Base-by-base conservation (phyloP, 2,329 filamentous ascomycete species). In the Fusarium nanum region DNA sequence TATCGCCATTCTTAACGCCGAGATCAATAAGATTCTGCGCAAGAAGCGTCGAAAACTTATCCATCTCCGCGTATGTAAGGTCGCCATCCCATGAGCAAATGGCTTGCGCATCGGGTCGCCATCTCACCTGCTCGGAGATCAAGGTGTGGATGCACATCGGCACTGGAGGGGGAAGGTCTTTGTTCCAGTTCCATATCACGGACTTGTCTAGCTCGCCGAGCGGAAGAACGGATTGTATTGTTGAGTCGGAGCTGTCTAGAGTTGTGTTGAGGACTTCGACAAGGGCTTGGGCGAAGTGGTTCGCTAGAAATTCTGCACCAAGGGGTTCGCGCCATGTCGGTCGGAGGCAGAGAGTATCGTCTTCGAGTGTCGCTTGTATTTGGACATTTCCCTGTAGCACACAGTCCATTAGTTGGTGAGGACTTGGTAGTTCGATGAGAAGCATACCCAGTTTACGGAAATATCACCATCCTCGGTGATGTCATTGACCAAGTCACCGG, bases 11-110 rank as follows among this genome's bases (percentile, higher is more conserved):
- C 8, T 66, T 66, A 18, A 79, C 62, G 2, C 76, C 76, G 0
- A 74, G 52, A 6, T 47, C 50, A 13, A 65, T 34, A 2, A 77
- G 67, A 41, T 76, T 63, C 18, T 62, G 44, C 2, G 76, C 70
- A 7, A 76, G 62, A 0, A 57, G 48, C n/a, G 78, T 78, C 2
- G 75, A 74, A 4, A 65, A 52, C 6, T 34, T 50, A 4, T 75
- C 68, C 1, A 79, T 56, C 13, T 79, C 68, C 3, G 56, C 54
- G 42, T 78, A 79, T 2, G 75, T 77, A 6, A 78, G 63, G 14
- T 76, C 62, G 13, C 76, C 77, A 9, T 79, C 78, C 77, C 78
- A 79, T 1, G 78, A 73, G 48, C 69, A 71, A 20, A 79, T 70
- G 2, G 77, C 78, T 3, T 70, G 72, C 4, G 75, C 70, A 25